A percentile compares a stretch with the other conserved stretches of the same genome.
phyloP scores from a whole-genome alignment of 2,329 filamentous ascomycete genomes.

The Aspergillus candidus region DNA sequence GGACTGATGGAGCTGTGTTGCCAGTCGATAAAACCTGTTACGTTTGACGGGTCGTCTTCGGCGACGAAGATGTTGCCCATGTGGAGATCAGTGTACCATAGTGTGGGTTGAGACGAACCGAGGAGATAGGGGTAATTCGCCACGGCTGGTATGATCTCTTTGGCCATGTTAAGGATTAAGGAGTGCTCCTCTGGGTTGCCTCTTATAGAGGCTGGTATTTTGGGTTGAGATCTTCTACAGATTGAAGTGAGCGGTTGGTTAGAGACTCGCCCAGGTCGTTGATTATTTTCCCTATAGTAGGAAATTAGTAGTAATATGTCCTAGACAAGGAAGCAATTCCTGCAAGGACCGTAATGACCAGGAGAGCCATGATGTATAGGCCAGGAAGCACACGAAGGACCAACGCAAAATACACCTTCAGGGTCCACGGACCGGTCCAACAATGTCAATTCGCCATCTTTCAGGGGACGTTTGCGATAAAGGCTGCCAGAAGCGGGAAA shows the following conservation, averaged over 20 bases:
- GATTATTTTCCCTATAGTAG: too few species aligned
- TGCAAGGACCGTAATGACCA: slow-evolving; percentile 11
- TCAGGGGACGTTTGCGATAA: slow-evolving; percentile 14
- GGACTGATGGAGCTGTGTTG: slow-evolving; percentile 16
- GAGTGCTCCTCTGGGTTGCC: slow-evolving; percentile 7
- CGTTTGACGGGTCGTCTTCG: slow-evolving; percentile 11
- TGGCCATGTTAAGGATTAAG: slow-evolving; percentile 1
- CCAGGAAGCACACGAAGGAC: slow-evolving; percentile 7
- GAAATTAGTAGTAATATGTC: too few species aligned
- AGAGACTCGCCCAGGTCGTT: not conserved
- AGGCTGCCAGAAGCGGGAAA: slow-evolving; percentile 28
- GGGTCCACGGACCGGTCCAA: not conserved
- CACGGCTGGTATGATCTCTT: slow-evolving; percentile 6
- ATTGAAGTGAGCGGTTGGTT: slow-evolving; percentile 6
- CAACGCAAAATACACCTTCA: slow-evolving; percentile 11
- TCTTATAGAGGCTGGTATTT: too few species aligned
- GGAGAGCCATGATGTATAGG: slow-evolving; percentile 7
- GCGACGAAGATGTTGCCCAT: slow-evolving; percentile 20
- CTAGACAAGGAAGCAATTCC: too few species aligned
- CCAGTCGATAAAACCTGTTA: slow-evolving; percentile 18
- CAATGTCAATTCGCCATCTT: too few species aligned
- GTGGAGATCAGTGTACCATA: slow-evolving; percentile 18
- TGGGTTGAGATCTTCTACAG: slow-evolving; percentile 3
- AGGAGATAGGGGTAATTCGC: not conserved
- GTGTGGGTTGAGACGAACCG: slow-evolving; percentile 6